phyloP scores from a whole-genome alignment of 2,329 filamentous ascomycete species.

The Aspergillus oerlinghausenensis region DNA sequence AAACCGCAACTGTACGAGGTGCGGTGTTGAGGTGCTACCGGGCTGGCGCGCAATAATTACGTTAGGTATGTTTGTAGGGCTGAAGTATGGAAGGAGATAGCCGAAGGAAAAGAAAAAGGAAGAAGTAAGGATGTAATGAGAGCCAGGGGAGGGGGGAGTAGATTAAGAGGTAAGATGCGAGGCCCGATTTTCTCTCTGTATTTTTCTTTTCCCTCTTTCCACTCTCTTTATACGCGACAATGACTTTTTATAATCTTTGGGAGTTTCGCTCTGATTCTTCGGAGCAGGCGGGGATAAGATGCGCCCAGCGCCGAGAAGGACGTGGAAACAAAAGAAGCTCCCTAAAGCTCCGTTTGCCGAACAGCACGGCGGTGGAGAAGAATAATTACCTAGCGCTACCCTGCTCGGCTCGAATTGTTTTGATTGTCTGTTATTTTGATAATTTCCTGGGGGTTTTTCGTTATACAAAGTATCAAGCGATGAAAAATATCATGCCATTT shows the following conservation, averaged over 20 bases:
- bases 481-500: background rate
- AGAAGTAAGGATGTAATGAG: background rate
- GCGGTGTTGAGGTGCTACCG: background rate
- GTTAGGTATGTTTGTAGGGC: slow-evolving; percentile 7
- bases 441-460: background rate
- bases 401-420: background rate
- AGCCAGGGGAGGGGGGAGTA: background rate
- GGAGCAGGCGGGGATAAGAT: slow-evolving; percentile 27
- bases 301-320: slow-evolving; percentile 17
- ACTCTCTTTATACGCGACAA: background rate
- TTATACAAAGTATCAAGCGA: background rate
- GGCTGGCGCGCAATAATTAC: background rate
- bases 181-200: background rate
- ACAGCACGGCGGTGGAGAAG: background rate
- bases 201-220: slow-evolving; percentile 1
- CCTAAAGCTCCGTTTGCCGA: slow-evolving; percentile 17
- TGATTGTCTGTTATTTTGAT: background rate
- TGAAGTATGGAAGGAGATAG: slow-evolving; percentile 11
- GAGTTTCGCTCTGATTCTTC: slow-evolving; percentile 14
- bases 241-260: background rate
- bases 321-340: slow-evolving; percentile 24
- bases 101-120: background rate
- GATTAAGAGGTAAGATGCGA: background rate
- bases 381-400: background rate
- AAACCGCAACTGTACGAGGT: background rate